These are phyloP conservation scores for Diutina mesorugosa DNA, from an alignment of 1,139 yeast species.

Conservation along the genomic window DNA sequence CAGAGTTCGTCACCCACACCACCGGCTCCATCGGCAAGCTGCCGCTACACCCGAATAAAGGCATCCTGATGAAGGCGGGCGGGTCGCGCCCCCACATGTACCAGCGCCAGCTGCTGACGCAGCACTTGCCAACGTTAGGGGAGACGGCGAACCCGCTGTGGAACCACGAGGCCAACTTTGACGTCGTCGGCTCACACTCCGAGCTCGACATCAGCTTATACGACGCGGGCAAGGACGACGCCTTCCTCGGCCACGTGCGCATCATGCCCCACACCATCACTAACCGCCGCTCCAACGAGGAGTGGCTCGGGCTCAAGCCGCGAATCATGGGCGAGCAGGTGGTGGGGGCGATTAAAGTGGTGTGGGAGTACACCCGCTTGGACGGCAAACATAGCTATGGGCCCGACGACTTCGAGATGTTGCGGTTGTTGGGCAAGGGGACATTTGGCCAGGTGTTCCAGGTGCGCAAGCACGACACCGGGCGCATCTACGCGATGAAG, in stretches of 20 bases:
- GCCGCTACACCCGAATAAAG: conserved; percentile 8
- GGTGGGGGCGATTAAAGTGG: conserved; percentile 63
- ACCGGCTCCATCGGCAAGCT: conserved; percentile 49
- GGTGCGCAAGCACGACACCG: conserved; percentile 80
- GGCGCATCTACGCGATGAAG: conserved; percentile 92
- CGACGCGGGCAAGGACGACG: conserved; percentile 72
- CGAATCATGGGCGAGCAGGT: conserved; percentile 70
- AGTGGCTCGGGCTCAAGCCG: conserved; percentile 67
- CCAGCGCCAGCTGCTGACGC: conserved; percentile 56
- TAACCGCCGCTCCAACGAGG: conserved; percentile 24
- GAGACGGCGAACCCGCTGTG: conserved; percentile 60
- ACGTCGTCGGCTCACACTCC: conserved; percentile 73
- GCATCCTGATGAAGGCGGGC: neutral
- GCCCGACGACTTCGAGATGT: conserved; percentile 86
- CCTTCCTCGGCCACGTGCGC: conserved; percentile 75
- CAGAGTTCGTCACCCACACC: conserved; percentile 79
- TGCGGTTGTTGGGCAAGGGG: conserved; percentile 85
- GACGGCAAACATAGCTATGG: conserved; percentile 70
- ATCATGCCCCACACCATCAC: conserved; percentile 49
- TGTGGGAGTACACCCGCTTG: conserved; percentile 54
- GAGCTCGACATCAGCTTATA: conserved; percentile 80
- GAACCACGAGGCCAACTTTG: conserved; percentile 88
- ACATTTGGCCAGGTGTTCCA: conserved; percentile 97
- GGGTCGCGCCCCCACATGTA: conserved; percentile 30
- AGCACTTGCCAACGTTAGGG: conserved; percentile 29